Evolutionary conservation across 495 filamentous ascomycete genomes (phyloP), one percentile per base, ranked within the genome.

Genomic region (Chlorociboria aeruginascens): DNA sequence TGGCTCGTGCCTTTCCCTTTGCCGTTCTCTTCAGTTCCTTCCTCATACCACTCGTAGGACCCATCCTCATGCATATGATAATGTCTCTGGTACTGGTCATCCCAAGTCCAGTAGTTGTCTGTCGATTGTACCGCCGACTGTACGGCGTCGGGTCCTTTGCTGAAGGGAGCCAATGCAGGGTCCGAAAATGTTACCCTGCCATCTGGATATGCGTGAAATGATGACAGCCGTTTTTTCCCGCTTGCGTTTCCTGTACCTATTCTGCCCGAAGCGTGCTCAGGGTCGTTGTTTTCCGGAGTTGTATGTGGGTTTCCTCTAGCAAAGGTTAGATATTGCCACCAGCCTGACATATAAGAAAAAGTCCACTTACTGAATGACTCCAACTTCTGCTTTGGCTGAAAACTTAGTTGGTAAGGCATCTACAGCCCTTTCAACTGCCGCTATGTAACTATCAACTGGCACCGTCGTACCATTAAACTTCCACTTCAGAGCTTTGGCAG

Each of bases 311-410:
- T 43, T 17, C 40, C 40, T 25, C 40, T 43, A n/a, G 17, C 7
- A 11, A 43, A 43, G 40, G 25, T 43, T 20, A 43, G 40, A 43
- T 43, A 30, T 25, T 43, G 14, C 8, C 25, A 30, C 7, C n/a
- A n/a, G 13, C 12, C 40, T 17, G 9, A 7, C 12, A 7, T 43
- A 25, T 17, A 10, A 7, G 14, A 40, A 40, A 7, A 30, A 20
- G 25, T 8, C 13, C 30, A 30, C 25, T 4, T 30, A 43, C 8
- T 43, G 40, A 25, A 43, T 43, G 13, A 43, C 30, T 25, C 40
- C 40, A 43, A 43, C 40, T 43, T 43, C 20, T 43, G 40, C 40
- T 43, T 43, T 43, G 7, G 40, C 40, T 25, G 40, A 14, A 43
- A 43, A 30, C 30, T 43, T 29, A 4, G 40, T 12, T 43, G 40